Conservation (phyloP, 1,139 yeast species). For the Protomyces macrosporus region DNA sequence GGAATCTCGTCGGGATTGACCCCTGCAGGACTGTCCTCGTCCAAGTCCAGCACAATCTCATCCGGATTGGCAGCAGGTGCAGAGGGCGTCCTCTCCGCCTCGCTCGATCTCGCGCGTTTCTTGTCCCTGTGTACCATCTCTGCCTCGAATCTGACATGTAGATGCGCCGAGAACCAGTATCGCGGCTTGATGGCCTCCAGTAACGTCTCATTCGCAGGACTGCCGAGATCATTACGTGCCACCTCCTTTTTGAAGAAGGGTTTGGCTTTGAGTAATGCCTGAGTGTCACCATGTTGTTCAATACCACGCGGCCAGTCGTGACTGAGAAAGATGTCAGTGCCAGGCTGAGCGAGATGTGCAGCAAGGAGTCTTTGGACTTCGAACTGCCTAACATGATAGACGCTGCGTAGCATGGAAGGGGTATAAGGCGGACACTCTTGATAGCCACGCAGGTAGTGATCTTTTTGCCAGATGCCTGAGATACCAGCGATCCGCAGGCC, state of each 20-base stretch:
- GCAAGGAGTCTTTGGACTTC: constrained; percentile 56
- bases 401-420: constrained; percentile 47
- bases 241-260: constrained; percentile 67
- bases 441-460: constrained; percentile 35
- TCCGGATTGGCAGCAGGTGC: background rate
- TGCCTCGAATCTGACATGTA: constrained; percentile 74
- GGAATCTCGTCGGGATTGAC: constrained; percentile 37
- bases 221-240: constrained; percentile 58
- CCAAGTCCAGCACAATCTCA: background rate
- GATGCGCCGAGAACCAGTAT: constrained; percentile 84
- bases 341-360: constrained; percentile 35
- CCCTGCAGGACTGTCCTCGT: background rate
- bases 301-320: constrained; percentile 97
- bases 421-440: constrained; percentile 51
- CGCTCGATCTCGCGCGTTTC: background rate
- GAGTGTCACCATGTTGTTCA: constrained; percentile 56
- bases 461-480: constrained; percentile 66
- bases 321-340: constrained; percentile 55
- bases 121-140: constrained; percentile 39
- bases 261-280: constrained; percentile 50
- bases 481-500: constrained; percentile 75
- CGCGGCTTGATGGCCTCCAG: constrained; percentile 54
- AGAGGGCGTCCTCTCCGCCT: background rate
- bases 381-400: constrained; percentile 67
- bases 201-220: constrained; percentile 60